Conservation (phyloP, 192 early-diverging fungal genomes). For the Podila clonocystis region DNA sequence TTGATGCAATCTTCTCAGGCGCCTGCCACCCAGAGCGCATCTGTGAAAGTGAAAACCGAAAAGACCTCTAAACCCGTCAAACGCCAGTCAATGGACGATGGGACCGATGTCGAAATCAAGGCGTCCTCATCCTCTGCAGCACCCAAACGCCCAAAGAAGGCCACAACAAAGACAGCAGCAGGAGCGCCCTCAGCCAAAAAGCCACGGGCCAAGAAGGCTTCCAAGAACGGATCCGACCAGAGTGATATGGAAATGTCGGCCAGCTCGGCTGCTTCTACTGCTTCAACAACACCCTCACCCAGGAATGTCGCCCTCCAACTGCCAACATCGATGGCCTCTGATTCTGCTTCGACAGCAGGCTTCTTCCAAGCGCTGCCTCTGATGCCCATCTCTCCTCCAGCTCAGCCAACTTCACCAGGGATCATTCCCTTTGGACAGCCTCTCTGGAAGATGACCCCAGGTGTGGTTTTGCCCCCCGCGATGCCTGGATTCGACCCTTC, state of each 20-base stretch:
- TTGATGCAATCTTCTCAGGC: conserved; percentile 12
- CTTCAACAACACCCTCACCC: conserved; percentile 34
- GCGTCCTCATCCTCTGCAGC: conserved; percentile 12
- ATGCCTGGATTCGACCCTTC: conserved; percentile 46
- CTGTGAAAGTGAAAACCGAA: conserved; percentile 28
- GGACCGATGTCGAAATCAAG: conserved; percentile 17
- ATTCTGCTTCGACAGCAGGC: conserved; percentile 26
- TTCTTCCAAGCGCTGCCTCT: conserved; percentile 40
- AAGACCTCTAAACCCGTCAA: conserved; percentile 38
- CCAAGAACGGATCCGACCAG: conserved; percentile 42
- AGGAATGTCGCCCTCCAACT: conserved; percentile 27
- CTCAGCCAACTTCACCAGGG: conserved; percentile 21
- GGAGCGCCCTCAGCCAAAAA: conserved; percentile 21
- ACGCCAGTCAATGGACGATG: conserved; percentile 46
- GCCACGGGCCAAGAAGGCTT: conserved; percentile 38
- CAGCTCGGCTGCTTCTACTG: conserved; percentile 20
- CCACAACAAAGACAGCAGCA: conserved; percentile 10
- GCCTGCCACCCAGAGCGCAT: not conserved
- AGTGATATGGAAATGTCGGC: conserved; percentile 47
- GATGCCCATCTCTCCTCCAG: conserved; percentile 22
- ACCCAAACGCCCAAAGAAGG: conserved; percentile 42
- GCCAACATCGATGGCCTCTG: conserved; percentile 5
- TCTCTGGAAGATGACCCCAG: conserved; percentile 46
- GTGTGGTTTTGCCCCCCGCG: conserved; percentile 31
- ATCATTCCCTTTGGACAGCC: conserved; percentile 29